Conservation (phyloP, 2,329 filamentous ascomycete species). For the Sclerotinia minor region DNA sequence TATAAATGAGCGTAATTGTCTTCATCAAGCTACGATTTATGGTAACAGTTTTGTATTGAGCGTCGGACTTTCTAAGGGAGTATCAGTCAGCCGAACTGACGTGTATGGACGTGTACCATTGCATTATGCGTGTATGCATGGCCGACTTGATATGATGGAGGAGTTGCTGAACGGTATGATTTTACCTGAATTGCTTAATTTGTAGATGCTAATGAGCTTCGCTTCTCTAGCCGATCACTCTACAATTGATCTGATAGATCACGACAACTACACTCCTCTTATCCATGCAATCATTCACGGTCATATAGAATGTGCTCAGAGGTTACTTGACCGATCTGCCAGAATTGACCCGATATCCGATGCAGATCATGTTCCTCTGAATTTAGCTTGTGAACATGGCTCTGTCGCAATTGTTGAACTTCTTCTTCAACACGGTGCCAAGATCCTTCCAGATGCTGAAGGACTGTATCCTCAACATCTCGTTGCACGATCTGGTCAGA, state of each 20-base stretch:
- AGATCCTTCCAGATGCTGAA: constrained; percentile 90
- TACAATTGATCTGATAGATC: constrained; percentile 85
- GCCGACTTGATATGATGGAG: constrained; percentile 79
- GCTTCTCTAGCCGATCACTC: constrained; percentile 58
- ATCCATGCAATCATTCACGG: constrained; percentile 94
- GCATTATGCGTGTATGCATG: constrained; percentile 96
- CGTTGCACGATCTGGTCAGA: constrained; percentile 84
- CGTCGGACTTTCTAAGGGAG: constrained; percentile 71
- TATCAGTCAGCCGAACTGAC: constrained; percentile 78
- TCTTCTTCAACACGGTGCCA: constrained; percentile 75
- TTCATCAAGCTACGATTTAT: constrained; percentile 96
- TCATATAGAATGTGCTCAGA: constrained; percentile 75
- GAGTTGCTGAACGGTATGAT: constrained; percentile 63
- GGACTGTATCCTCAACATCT: constrained; percentile 96
- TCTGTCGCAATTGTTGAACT: constrained; percentile 82
- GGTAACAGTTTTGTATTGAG: constrained; percentile 77
- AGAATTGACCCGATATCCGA: constrained; percentile 83
- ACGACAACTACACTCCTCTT: constrained; percentile 95
- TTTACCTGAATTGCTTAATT: neutral
- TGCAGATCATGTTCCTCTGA: constrained; percentile 89
- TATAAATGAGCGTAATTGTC: constrained; percentile 94
- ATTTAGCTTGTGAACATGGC: constrained; percentile 91
- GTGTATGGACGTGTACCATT: constrained; percentile 92
- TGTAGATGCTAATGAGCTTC: constrained; percentile 6
- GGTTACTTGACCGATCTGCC: constrained; percentile 75